Evolutionary conservation across 257 asterid genomes (phyloP), one percentile per base, ranked within the genome.

Genomic region (Scutellaria baicalensis): DNA sequence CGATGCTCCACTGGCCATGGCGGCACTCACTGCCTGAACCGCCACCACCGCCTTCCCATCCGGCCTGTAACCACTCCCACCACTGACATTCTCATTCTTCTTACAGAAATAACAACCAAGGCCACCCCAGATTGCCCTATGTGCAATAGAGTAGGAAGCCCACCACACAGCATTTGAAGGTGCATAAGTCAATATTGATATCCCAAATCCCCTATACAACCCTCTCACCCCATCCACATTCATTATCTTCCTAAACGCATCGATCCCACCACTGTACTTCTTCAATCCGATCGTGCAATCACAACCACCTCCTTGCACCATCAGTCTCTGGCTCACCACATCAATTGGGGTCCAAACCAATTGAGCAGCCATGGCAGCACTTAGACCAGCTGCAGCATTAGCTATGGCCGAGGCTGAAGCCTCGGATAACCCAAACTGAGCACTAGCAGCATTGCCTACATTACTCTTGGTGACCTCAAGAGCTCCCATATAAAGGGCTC

Each of bases 141-240:
- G 91, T 0, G 88, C 93, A 8, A 83, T 47, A 0, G 99, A 88
- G 80, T 91, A 94, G 49, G 99, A 89, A 8, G 92, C 96, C 99
- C 99, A 94, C 99, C 99, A 94, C 12, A 86, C 97, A 0, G 99
- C 99, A 75, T 91, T 94, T 0, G 99, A 94, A 47, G 99, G 99
- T 8, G 99, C 99, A 49, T 91, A 94, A 56, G 99, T 91, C 71
- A 94, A 68, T 33, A 88, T 94, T 3, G 99, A 94, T 5, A 91
- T 91, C 71, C 97, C 99, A 64, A 94, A 94, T 23, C 99, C 99
- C 43, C 99, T 79, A 58, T 94, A 94, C 83, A 94, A 76, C 14
- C 99, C 99, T 59, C 84, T 81, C 16, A 83, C 59, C 9, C 99
- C 99, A 77, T 91, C 96, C 0, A 83, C 65, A 7, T 45, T 51